Percentiles rank a stretch among this genome's conserved stretches.
Conservation (phyloP, 495 filamentous ascomycete species). For the Penicillium chermesinum region DNA sequence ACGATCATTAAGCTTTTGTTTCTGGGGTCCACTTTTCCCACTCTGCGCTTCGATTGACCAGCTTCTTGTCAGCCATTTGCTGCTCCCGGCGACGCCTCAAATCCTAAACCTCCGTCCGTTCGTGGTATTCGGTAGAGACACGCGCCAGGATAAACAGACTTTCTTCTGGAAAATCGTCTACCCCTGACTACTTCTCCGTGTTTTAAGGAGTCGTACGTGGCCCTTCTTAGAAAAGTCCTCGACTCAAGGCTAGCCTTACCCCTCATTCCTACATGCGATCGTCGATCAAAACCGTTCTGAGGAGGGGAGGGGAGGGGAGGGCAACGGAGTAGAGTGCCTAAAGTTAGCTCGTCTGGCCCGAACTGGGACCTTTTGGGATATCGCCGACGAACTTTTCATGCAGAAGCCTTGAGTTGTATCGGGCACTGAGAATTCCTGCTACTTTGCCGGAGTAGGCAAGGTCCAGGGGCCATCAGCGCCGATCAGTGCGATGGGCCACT, state of each 20-base stretch:
- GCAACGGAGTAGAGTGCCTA: too few species aligned
- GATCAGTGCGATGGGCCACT: not conserved
- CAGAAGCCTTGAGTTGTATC: not conserved
- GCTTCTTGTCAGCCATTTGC: not conserved
- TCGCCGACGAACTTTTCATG: not conserved
- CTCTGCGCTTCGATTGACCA: not conserved
- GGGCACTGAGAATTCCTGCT: not conserved
- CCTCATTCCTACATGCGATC: too few species aligned
- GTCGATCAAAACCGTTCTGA: too few species aligned
- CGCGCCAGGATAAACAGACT: not conserved
- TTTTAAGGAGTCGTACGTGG: too few species aligned
- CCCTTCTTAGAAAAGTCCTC: too few species aligned
- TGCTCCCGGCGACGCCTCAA: not conserved
- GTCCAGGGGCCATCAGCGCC: not conserved
- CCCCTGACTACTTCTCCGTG: too few species aligned
- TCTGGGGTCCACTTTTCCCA: not conserved
- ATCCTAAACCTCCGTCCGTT: not conserved
- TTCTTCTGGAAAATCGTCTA: not conserved
- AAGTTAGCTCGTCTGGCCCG: too few species aligned
- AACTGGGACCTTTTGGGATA: too few species aligned
- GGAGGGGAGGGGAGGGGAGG: too few species aligned
- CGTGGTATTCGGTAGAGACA: not conserved
- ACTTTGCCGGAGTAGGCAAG: not conserved
- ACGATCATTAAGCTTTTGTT: not conserved
- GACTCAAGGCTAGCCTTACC: too few species aligned